Conservation (phyloP, 2,329 filamentous ascomycete species). For the Emericellopsis cladophorae region DNA sequence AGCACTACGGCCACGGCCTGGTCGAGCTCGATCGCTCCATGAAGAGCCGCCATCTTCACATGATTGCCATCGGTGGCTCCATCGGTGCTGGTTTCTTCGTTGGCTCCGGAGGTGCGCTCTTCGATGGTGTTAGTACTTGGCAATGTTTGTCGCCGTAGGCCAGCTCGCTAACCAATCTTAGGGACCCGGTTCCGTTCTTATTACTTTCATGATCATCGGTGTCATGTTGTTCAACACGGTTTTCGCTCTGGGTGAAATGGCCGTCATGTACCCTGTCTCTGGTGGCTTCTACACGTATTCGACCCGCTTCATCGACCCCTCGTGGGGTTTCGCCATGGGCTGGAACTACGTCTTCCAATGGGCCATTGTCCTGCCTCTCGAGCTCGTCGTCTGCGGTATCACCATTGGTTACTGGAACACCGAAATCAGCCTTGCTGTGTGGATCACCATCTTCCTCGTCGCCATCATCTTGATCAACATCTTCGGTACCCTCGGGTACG, state of each 20-base stretch:
- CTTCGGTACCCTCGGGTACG: constrained; percentile 36
- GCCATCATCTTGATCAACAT: constrained; percentile 33
- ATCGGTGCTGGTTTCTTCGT: constrained; percentile 46
- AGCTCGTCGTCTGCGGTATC: constrained; percentile 34
- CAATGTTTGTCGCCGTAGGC: background rate
- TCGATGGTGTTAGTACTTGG: constrained; percentile 25
- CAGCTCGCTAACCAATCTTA: constrained; percentile 2
- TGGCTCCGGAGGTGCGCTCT: constrained; percentile 36
- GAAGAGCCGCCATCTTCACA: constrained; percentile 43
- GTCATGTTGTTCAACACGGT: constrained; percentile 42
- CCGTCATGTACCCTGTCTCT: constrained; percentile 44
- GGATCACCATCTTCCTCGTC: constrained; percentile 36
- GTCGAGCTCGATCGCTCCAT: constrained; percentile 29
- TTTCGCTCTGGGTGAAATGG: constrained; percentile 44
- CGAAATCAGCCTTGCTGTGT: constrained; percentile 29
- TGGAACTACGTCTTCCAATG: constrained; percentile 37
- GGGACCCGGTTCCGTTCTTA: constrained; percentile 20
- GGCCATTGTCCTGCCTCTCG: constrained; percentile 31
- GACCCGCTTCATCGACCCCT: constrained; percentile 44
- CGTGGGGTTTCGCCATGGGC: constrained; percentile 41
- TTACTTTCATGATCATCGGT: constrained; percentile 35
- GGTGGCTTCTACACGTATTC: constrained; percentile 48
- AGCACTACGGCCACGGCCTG: constrained; percentile 16
- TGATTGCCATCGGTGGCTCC: constrained; percentile 41
- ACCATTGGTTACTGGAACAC: constrained; percentile 37